phyloP scores from a whole-genome alignment of 2,329 filamentous ascomycete species.

The Penicillium aurantiogriseum region DNA sequence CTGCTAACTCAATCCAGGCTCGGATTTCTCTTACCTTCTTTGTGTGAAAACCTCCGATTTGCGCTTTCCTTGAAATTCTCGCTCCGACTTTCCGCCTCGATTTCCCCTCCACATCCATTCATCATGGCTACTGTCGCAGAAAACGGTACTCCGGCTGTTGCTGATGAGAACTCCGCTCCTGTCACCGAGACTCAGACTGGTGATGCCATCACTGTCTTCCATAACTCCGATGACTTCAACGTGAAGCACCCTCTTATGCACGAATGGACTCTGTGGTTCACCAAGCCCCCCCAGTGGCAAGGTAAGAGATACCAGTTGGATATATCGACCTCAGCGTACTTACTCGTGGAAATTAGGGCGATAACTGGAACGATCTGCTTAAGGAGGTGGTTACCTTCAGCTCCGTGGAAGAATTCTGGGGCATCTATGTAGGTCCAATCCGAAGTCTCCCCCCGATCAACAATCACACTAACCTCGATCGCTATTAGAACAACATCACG shows the following conservation, averaged over 20 bases:
- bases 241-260: slow-evolving; percentile 98
- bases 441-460: not conserved
- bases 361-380: slow-evolving; percentile 97
- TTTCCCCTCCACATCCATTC: slow-evolving; percentile 14
- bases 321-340: slow-evolving; percentile 7
- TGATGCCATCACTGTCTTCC: slow-evolving; percentile 88
- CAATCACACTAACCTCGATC: slow-evolving; percentile 14
- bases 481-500: slow-evolving; percentile 88
- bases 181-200: slow-evolving; percentile 47
- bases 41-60: slow-evolving; percentile 16
- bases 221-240: slow-evolving; percentile 98
- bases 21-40: slow-evolving; percentile 6
- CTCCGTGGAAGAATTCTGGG: slow-evolving; percentile 99
- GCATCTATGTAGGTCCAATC: slow-evolving; percentile 77
- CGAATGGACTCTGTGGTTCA: slow-evolving; percentile 99
- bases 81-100: slow-evolving; percentile 14
- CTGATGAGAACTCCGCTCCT: slow-evolving; percentile 57
- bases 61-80: slow-evolving; percentile 29
- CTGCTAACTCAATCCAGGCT: slow-evolving; percentile 4
- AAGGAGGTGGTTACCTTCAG: slow-evolving; percentile 99
- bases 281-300: slow-evolving; percentile 92
- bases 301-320: slow-evolving; percentile 51
- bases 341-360: slow-evolving; percentile 59
- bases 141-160: slow-evolving; percentile 36
- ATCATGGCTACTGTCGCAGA: slow-evolving; percentile 41